Base-by-base conservation (phyloP, 441 rosid species). In the Croton laevigatus region DNA sequence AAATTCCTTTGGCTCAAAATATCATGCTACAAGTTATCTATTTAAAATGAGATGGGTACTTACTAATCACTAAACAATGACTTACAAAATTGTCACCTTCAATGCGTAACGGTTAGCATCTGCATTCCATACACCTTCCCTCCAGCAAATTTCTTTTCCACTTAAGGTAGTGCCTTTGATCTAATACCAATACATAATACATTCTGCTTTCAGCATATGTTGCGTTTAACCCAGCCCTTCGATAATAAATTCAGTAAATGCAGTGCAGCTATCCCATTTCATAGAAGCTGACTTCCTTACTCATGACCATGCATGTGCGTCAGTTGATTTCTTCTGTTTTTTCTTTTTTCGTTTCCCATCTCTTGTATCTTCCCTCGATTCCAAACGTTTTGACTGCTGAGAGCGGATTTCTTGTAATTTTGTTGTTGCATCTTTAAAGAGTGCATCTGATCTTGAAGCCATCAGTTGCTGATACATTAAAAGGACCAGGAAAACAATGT, bases 401-500 rank as follows among this genome's bases (percentile, higher is more conserved):
- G 86, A 72, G n/a, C 92, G 86, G 69, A 93, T 91, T 82, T 91
- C 95, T 78, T 78, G 79, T 75, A 93, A 70, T 82, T 91, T 95
- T 6, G 70, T 79, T 75, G 85, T 91, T 5, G 98, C 98, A 74
- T 89, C 94, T 73, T 52, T 85, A 76, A 92, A 92, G 34, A 83
- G 87, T 42, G 93, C 91, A 81, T 95, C 97, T 16, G 98, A 88
- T 77, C 88, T 89, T 73, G 86, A 11, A 59, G 91, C 93, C 96
- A 95, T 87, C 84, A 93, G 66, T 88, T 92, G 95, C 97, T 93
- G 86, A 68, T 34, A n/a, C n/a, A 62, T 45, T 62, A 37, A 44
- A 75, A 37, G 73, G 58, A 19, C 46, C 58, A 53, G 60, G 32
- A 49, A 27, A 34, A 20, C 55, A 55, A 59, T 9, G 51, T 3